phyloP scores from a whole-genome alignment of 176 grass and related monocot species.

The Tuctoria greenei region DNA sequence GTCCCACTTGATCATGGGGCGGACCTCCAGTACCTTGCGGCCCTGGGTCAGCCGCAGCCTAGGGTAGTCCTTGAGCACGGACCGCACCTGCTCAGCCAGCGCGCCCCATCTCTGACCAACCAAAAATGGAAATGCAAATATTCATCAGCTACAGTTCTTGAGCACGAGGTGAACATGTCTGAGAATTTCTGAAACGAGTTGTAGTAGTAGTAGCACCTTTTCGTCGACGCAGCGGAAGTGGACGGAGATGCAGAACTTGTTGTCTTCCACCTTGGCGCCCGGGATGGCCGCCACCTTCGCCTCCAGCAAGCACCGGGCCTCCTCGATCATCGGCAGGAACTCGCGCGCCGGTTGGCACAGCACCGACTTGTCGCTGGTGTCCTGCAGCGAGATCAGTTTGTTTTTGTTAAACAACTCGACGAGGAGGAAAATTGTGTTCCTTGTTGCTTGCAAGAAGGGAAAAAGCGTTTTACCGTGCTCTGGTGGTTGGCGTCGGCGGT shows the following conservation, averaged over 20 bases:
- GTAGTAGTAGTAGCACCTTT: slow-evolving; percentile 28
- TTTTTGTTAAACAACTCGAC: not conserved
- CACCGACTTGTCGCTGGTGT: slow-evolving; percentile 26
- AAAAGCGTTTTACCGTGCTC: not conserved
- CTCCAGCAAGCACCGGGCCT: slow-evolving; percentile 51
- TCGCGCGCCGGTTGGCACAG: slow-evolving; percentile 70
- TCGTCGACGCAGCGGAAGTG: slow-evolving; percentile 74
- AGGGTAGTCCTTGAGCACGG: slow-evolving; percentile 58
- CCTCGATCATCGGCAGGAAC: slow-evolving; percentile 64
- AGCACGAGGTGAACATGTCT: not conserved
- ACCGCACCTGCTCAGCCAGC: slow-evolving; percentile 49
- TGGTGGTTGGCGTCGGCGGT: slow-evolving; percentile 20
- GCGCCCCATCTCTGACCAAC: slow-evolving; percentile 44
- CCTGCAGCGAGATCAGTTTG: not conserved
- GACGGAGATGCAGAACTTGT: slow-evolving; percentile 76
- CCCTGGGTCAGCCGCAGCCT: slow-evolving; percentile 54
- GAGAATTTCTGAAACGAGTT: too few relatives aligned
- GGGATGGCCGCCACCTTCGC: slow-evolving; percentile 40
- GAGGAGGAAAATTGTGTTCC: too few relatives aligned
- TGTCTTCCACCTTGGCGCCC: slow-evolving; percentile 74
- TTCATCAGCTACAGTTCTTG: not conserved
- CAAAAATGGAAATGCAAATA: not conserved
- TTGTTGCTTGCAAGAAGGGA: not conserved
- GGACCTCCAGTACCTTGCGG: slow-evolving; percentile 74
- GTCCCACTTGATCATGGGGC: slow-evolving; percentile 68